A percentile compares a stretch with the other conserved stretches of the same genome.
Evolutionary conservation across 2,329 filamentous ascomycete species (phyloP).

Genomic region (Arthrobotrys iridis): DNA sequence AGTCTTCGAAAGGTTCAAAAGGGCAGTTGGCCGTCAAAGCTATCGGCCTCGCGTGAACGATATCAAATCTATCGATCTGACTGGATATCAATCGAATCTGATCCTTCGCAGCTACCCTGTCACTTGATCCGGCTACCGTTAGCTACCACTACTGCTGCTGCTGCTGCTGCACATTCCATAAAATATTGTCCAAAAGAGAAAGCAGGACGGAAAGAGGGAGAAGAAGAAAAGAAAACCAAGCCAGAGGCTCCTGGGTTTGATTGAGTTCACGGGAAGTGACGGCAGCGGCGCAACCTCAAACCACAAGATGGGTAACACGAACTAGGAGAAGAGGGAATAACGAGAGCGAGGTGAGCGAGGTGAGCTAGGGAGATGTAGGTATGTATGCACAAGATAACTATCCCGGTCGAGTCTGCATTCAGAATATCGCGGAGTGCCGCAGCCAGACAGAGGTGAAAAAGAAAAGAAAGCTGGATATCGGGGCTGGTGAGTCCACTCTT

Average conservation of each 20-base stretch:
- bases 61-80: background rate
- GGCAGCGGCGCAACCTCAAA: slow-evolving; percentile 60
- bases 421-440: background rate
- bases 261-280: slow-evolving; percentile 60
- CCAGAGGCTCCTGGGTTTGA: slow-evolving; percentile 60
- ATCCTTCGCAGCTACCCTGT: slow-evolving; percentile 34
- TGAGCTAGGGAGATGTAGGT: slow-evolving; percentile 47
- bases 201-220: background rate
- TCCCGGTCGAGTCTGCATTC: background rate
- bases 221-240: background rate
- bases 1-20: slow-evolving; percentile 53
- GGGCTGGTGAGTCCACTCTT: slow-evolving; percentile 16
- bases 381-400: background rate
- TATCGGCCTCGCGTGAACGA: slow-evolving; percentile 53
- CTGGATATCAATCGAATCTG: background rate
- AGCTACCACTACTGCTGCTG: background rate
- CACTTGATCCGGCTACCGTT: slow-evolving; percentile 19
- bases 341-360: slow-evolving; percentile 52
- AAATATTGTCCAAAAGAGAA: background rate
- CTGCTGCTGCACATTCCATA: too few species aligned
- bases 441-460: slow-evolving; percentile 54
- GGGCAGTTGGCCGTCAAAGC: slow-evolving; percentile 42
- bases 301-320: slow-evolving; percentile 55
- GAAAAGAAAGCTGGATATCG: slow-evolving; percentile 54
- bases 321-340: slow-evolving; percentile 55